These are phyloP conservation scores for Hypoxylon lenormandii DNA, from an alignment of 495 filamentous ascomycete genomes.

Conservation along the genomic window DNA sequence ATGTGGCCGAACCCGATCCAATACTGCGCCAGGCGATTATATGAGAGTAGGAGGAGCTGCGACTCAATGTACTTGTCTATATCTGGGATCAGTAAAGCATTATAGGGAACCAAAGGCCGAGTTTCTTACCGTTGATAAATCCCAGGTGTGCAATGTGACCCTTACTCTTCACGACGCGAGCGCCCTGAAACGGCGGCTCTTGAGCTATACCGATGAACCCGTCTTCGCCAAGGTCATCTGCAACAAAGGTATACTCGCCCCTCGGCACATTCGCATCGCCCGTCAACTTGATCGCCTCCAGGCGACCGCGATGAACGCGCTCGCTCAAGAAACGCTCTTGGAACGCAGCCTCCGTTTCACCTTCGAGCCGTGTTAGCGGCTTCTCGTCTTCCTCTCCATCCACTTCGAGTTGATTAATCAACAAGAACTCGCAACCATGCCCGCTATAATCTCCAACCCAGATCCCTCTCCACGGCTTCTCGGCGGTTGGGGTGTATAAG, in stretches of 20 bases:
- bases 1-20: constrained; percentile 85
- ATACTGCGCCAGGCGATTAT: constrained; percentile 80
- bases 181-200: constrained; percentile 76
- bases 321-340: constrained; percentile 52
- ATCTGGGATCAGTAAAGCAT: constrained; percentile 18
- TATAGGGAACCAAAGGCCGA: not conserved
- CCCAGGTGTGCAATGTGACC: constrained; percentile 80
- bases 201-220: constrained; percentile 69
- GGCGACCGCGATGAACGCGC: constrained; percentile 65
- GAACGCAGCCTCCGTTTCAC: constrained; percentile 58
- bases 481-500: constrained; percentile 79
- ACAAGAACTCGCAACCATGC: constrained; percentile 89
- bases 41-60: constrained; percentile 82
- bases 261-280: constrained; percentile 89
- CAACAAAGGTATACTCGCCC: constrained; percentile 82
- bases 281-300: constrained; percentile 89
- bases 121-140: constrained; percentile 74
- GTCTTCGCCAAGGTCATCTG: constrained; percentile 75
- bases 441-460: constrained; percentile 91
- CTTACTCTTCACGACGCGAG: constrained; percentile 76
- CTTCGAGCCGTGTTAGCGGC: constrained; percentile 48
- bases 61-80: constrained; percentile 77
- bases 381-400: constrained; percentile 44
- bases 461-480: constrained; percentile 85
- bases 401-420: constrained; percentile 76